Conservation (phyloP, 768 basidiomycete genomes). For the Sutorius australiensis region DNA sequence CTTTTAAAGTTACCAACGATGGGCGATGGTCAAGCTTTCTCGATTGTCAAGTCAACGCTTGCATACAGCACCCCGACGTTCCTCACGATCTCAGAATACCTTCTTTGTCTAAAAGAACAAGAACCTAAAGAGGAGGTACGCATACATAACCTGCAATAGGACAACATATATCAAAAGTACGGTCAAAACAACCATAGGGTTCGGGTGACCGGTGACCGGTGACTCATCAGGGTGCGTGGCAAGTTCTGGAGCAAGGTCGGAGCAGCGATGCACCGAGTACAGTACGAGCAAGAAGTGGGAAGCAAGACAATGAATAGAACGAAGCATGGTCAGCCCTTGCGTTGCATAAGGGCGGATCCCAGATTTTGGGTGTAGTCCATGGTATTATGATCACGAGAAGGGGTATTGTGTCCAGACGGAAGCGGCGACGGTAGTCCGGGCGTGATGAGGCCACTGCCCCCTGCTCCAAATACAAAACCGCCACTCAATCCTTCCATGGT, state of each 20-base stretch:
- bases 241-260: neutral
- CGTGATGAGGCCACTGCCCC: slow-evolving; percentile 81
- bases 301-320: slow-evolving; percentile 2
- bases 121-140: neutral
- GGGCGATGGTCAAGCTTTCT: neutral
- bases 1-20: neutral
- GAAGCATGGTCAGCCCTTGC: slow-evolving; percentile 20
- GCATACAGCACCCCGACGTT: neutral
- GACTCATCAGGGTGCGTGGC: slow-evolving; percentile 2
- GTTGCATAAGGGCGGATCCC: slow-evolving; percentile 20
- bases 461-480: slow-evolving; percentile 81
- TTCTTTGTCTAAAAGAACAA: slow-evolving; percentile 7
- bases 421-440: slow-evolving; percentile 60
- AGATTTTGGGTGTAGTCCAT: slow-evolving; percentile 30
- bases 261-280: slow-evolving; percentile 1
- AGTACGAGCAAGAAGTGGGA: neutral
- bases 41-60: neutral
- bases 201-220: slow-evolving; percentile 2
- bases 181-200: slow-evolving; percentile 10
- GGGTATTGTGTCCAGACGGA: slow-evolving; percentile 53
- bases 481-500: slow-evolving; percentile 80
- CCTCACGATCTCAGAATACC: neutral
- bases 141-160: slow-evolving; percentile 16
- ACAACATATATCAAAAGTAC: slow-evolving; percentile 5
- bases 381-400: slow-evolving; percentile 23